Conservation (phyloP, 2,329 filamentous ascomycete genomes). For the Cladosporium sp. region DNA sequence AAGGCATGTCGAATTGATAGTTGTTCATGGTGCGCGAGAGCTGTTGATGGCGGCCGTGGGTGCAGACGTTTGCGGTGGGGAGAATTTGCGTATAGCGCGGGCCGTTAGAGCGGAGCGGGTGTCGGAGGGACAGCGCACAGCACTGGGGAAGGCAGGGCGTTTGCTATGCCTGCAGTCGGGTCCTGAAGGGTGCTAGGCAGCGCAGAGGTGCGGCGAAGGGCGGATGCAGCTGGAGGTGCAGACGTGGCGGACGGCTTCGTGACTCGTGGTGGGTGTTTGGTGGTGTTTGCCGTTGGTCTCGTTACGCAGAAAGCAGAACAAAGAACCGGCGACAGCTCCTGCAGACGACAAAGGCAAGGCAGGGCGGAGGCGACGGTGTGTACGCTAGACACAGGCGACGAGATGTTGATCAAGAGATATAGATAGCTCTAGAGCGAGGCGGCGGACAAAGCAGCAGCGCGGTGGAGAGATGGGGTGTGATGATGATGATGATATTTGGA, state of each 20-base stretch:
- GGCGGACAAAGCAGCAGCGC: background rate
- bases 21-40: slow-evolving; percentile 26
- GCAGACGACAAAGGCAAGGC: too few species aligned
- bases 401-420: too few species aligned
- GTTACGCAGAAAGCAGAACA: slow-evolving; percentile 11
- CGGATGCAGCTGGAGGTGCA: slow-evolving; percentile 6
- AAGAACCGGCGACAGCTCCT: background rate
- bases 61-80: background rate
- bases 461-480: background rate
- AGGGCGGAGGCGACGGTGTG: background rate
- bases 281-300: slow-evolving; percentile 5
- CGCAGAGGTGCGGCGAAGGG: background rate
- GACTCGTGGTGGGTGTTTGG: background rate
- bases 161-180: background rate
- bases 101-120: slow-evolving; percentile 7
- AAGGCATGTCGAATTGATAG: slow-evolving; percentile 59
- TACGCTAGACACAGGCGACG: background rate
- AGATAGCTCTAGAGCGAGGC: too few species aligned
- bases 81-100: slow-evolving; percentile 7
- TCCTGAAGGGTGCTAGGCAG: background rate
- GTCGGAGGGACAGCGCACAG: slow-evolving; percentile 8
- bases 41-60: background rate
- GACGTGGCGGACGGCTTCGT: slow-evolving; percentile 1
- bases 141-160: background rate
- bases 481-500: too few species aligned